phyloP scores from a whole-genome alignment of 176 grass and related monocot species.

The sorghum (Sorghum bicolor) region Sorghum_bicolor_NCBIv3 NC_012876.2:58982001-58982500 shows the following conservation, averaged over 20 bases:
- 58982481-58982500: background rate
- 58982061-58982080: conserved; percentile 94
- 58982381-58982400: background rate
- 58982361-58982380: conserved; percentile 16
- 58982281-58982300: background rate
- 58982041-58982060: conserved; percentile 70
- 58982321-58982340: background rate
- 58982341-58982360: background rate
- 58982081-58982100: conserved; percentile 95
- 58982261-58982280: background rate
- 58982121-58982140: background rate
- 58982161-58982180: conserved; percentile 5
- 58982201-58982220: background rate
- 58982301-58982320: background rate
- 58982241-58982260: background rate
- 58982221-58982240: background rate
- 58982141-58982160: conserved; percentile 19
- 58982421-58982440: background rate
- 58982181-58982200: background rate
- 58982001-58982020: conserved; percentile 53
- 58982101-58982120: conserved; percentile 36
- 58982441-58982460: background rate
- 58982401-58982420: background rate
- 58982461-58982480: background rate
- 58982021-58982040: conserved; percentile 40